Evolutionary conservation across 345 rosid genomes (phyloP).

Genomic region (Firmiana major): DNA sequence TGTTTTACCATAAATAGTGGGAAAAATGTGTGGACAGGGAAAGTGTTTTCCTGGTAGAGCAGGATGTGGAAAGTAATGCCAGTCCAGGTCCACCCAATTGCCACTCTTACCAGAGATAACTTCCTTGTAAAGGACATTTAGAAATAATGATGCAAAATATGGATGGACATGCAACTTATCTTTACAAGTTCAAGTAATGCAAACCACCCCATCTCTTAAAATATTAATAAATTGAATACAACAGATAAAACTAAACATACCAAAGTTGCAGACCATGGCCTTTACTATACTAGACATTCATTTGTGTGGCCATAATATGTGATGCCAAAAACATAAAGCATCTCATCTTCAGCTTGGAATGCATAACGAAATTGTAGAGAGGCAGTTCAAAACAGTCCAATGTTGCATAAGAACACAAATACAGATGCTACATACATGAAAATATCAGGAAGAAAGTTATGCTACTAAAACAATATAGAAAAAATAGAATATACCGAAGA

Average conservation of each 20-base stretch:
- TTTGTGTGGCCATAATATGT: neutral
- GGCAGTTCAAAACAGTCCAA: neutral
- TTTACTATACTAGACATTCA: neutral
- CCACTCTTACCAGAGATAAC: neutral
- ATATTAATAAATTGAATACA: neutral
- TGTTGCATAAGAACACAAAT: neutral
- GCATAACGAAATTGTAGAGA: neutral
- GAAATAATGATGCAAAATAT: neutral
- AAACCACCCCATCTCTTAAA: neutral
- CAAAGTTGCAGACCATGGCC: neutral
- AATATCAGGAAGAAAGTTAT: neutral
- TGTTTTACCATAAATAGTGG: neutral
- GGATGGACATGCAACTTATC: neutral
- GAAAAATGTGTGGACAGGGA: neutral
- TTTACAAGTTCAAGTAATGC: neutral
- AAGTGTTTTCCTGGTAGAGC: neutral
- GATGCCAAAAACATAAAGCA: neutral
- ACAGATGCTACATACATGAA: neutral
- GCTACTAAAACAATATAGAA: neutral
- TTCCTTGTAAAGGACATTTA: neutral
- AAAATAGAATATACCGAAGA: slow-evolving; percentile 50
- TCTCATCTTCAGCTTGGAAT: neutral
- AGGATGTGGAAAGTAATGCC: neutral
- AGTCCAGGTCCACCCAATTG: neutral
- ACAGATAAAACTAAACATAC: neutral